Percentiles rank a stretch among this genome's conserved stretches.
Conservation (phyloP, 2,329 filamentous ascomycete genomes). For the Aphanoascus verrucosus region DNA sequence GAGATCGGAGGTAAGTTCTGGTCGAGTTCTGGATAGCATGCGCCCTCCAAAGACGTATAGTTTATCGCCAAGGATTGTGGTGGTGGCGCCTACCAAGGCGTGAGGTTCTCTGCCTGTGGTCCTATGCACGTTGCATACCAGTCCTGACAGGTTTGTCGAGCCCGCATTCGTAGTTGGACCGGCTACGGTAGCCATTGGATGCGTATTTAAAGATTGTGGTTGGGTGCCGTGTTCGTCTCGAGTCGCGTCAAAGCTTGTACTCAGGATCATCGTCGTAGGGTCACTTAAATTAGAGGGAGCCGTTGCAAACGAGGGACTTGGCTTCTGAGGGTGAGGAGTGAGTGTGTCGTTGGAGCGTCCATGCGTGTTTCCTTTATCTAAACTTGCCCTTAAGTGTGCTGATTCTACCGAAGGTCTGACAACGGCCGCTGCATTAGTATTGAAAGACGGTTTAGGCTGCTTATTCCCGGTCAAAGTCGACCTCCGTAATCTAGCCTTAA, state of each 20-base stretch:
- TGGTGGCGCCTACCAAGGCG: conserved; percentile 86
- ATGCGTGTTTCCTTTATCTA: not conserved
- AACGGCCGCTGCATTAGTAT: not conserved
- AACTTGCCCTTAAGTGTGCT: not conserved
- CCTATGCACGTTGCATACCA: conserved; percentile 60
- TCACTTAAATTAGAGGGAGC: not conserved
- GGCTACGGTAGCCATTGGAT: not conserved
- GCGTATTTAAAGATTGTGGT: conserved; percentile 1
- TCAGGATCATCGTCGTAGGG: not conserved
- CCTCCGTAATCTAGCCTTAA: conserved; percentile 4
- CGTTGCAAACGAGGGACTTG: conserved; percentile 1
- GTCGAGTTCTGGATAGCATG: conserved; percentile 70
- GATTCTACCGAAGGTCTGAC: conserved; percentile 2
- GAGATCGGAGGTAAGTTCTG: conserved; percentile 76
- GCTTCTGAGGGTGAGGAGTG: conserved; percentile 3
- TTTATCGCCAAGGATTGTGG: conserved; percentile 88
- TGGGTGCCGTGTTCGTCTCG: not conserved
- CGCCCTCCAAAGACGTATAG: conserved; percentile 93
- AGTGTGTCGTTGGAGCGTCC: not conserved
- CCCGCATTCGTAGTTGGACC: conserved; percentile 2
- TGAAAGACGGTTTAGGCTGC: not conserved
- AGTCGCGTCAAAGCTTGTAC: not conserved
- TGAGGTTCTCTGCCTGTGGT: conserved; percentile 88
- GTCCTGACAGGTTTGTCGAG: conserved; percentile 48
- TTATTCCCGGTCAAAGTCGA: conserved; percentile 7